Evolutionary conservation across 352 stramenopile genomes (phyloP), one percentile per base, ranked within the genome.

Genomic region (Pilasporangium apinafurcum): DNA sequence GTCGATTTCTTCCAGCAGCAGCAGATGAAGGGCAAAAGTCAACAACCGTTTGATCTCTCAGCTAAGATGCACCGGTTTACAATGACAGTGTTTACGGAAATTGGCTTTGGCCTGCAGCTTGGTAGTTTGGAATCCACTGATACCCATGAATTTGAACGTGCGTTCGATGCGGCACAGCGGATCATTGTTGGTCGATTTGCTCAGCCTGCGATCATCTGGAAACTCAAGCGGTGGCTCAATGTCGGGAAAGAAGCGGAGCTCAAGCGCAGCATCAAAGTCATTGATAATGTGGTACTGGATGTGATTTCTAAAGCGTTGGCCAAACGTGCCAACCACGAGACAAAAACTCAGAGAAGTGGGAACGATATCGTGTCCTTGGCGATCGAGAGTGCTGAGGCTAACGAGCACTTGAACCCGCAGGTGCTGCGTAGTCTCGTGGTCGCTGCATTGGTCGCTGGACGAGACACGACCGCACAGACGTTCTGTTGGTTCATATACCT

Each of bases 401-500:
- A 42, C 16, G 21, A 43, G 5, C 26, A 16, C 8, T 25, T 53
- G 24, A 40, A 51, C 10, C 27, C 50, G 17, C 18, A 25, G 25
- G 56, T 55, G 28, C 42, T 81, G 26, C 44, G 59, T 9, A 51
- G 69, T 37, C 64, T 82, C 24, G 60, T 75, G 6, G 38, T 79
- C 24, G 64, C 60, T 8, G 74, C 75, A n/a, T 51, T 76, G 8
- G 45, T 82, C 12, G 68, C 62, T 4, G 68, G 65, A 0, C 53
- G 65, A 8, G 68, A 82, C 43, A 86, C 78, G 0, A 84, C 68
- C 5, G 69, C 78, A 1, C 62, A 72, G 29, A 63, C 70, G 9
- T 40, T 91, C 8, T 62, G 49, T 16, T 91, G 78, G 76, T 70
- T 82, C 41, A 50, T 84, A 21, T 70, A 69, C 37, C 48, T 68